phyloP scores from a whole-genome alignment of 1,284 basidiomycete genomes.

The Xerocomus alliaceus region DNA sequence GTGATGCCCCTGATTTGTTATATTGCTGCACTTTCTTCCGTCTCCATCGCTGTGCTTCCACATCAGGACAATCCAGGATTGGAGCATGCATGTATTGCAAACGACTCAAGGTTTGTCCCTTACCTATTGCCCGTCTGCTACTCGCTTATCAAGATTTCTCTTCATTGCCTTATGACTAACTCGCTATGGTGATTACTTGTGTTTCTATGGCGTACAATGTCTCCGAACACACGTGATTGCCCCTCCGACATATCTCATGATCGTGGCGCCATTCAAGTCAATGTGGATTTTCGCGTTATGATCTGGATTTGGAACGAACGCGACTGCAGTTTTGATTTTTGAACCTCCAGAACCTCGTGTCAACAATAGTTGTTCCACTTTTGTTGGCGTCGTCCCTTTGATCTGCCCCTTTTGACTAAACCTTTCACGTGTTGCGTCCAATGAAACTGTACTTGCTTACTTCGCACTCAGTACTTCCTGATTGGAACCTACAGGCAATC shows the following conservation, averaged over 20 bases:
- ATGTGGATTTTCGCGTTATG: slow-evolving; percentile 7
- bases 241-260: slow-evolving; percentile 15
- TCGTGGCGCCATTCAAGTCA: slow-evolving; percentile 6
- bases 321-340: slow-evolving; percentile 35
- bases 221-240: slow-evolving; percentile 26
- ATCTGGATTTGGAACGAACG: slow-evolving; percentile 19
- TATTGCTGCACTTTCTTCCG: slow-evolving; percentile 10
- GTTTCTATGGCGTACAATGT: slow-evolving; percentile 22
- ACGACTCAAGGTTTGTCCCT: slow-evolving; percentile 73
- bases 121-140: neutral
- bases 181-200: neutral
- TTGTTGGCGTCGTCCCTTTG: slow-evolving; percentile 8
- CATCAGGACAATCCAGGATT: slow-evolving; percentile 52
- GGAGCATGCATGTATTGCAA: slow-evolving; percentile 85
- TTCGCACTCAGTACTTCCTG: slow-evolving; percentile 4
- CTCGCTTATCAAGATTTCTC: slow-evolving; percentile 31
- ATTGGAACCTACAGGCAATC: slow-evolving; percentile 19
- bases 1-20: slow-evolving; percentile 10
- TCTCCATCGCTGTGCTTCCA: slow-evolving; percentile 6
- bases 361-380: slow-evolving; percentile 9
- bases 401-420: slow-evolving; percentile 1
- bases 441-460: neutral
- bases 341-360: slow-evolving; percentile 39
- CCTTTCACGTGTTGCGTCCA: slow-evolving; percentile 2
- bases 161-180: slow-evolving; percentile 12